A percentile compares a stretch with the other conserved stretches of the same genome.
These are phyloP conservation scores for Talaromyces nanjingensis DNA, from an alignment of 495 filamentous ascomycete genomes.

Conservation along the genomic window DNA sequence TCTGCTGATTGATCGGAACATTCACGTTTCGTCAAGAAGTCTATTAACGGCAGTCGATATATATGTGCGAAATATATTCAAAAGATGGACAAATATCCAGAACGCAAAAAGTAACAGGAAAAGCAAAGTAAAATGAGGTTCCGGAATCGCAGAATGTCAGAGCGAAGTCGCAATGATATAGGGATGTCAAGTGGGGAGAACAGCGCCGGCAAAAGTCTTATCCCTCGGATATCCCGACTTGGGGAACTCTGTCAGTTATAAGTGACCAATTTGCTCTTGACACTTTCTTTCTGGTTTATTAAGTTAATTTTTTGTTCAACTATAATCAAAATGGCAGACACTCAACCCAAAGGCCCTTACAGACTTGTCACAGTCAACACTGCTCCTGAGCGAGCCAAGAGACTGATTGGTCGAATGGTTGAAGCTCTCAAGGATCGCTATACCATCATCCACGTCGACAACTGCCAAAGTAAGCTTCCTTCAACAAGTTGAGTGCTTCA, in stretches of 20 bases:
- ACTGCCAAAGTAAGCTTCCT: conserved; percentile 44
- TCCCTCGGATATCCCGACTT: not conserved
- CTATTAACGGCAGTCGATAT: not conserved
- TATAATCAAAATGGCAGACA: conserved; percentile 24
- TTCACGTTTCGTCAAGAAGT: not conserved
- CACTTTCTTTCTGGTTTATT: not conserved
- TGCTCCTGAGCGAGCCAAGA: conserved; percentile 56
- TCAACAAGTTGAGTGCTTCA: not conserved
- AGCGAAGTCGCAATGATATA: not conserved
- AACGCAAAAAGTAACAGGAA: not conserved
- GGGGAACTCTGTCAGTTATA: not conserved
- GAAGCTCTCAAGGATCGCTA: conserved; percentile 54
- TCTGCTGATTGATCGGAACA: not conserved
- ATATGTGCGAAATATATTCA: not conserved
- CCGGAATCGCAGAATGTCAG: not conserved
- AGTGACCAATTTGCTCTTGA: not conserved
- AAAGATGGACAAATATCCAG: not conserved
- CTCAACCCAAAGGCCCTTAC: conserved; percentile 49
- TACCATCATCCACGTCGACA: conserved; percentile 51
- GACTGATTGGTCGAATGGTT: conserved; percentile 51
- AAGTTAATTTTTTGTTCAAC: not conserved
- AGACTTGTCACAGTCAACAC: conserved; percentile 63
- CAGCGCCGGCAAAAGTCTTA: conserved; percentile 4
- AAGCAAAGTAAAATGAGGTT: not conserved
- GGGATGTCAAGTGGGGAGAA: not conserved